Evolutionary conservation across 2,329 filamentous ascomycete genomes (phyloP).

Genomic region (Penicillium sp.): DNA sequence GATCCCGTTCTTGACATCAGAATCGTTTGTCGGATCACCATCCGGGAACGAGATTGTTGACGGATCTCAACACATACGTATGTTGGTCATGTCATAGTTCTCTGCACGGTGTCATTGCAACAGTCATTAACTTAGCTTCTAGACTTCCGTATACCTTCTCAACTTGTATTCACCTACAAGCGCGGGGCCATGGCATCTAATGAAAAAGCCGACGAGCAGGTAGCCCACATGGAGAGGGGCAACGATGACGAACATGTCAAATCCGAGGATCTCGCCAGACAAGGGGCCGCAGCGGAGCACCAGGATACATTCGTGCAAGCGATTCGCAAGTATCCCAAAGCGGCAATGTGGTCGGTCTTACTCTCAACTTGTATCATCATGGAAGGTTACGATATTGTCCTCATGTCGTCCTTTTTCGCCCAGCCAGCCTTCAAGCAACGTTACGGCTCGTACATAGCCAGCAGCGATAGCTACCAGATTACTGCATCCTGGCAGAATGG

Average conservation of each 20-base stretch:
- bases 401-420: conserved; percentile 8
- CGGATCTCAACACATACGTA: no score
- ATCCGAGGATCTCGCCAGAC: conserved; percentile 1
- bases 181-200: no score
- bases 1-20: no score
- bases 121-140: no score
- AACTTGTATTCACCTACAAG: no score
- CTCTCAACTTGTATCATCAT: conserved; percentile 7
- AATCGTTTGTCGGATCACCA: no score
- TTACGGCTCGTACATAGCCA: conserved; percentile 1
- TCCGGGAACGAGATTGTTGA: no score
- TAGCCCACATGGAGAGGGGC: background rate
- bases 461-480: conserved; percentile 43
- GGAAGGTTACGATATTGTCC: conserved; percentile 9
- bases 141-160: no score
- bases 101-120: no score
- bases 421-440: background rate
- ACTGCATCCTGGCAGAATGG: conserved; percentile 61
- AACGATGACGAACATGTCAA: background rate
- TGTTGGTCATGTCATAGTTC: no score
- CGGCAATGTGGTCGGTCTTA: conserved; percentile 6
- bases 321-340: conserved; percentile 9
- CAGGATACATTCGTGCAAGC: background rate
- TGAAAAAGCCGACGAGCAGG: no score
- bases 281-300: background rate